Evolutionary conservation across 345 rosid genomes (phyloP).

Genomic region (Gynandropsis gynandra): DNA sequence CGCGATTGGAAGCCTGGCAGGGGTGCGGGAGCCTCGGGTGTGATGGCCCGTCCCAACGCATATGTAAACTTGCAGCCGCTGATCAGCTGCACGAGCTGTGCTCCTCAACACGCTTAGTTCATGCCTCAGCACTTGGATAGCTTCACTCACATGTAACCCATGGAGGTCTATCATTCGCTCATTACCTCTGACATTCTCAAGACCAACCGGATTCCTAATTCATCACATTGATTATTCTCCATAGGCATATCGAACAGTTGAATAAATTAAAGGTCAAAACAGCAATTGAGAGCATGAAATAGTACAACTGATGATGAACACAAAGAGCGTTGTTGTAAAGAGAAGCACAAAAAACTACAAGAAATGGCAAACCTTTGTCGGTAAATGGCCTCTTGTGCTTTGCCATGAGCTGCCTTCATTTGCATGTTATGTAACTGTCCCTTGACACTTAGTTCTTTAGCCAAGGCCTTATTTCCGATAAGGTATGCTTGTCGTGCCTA

Average conservation of each 20-base stretch:
- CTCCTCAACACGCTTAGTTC: conserved; percentile 67
- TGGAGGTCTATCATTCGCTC: conserved; percentile 97
- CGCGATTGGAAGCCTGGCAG: conserved; percentile 86
- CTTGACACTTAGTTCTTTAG: conserved; percentile 86
- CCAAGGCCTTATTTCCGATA: conserved; percentile 84
- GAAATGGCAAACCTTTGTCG: conserved; percentile 70
- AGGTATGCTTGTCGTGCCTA: conserved; percentile 91
- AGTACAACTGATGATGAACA: too few relatives aligned
- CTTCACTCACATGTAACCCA: conserved; percentile 89
- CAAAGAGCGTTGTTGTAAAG: too few relatives aligned
- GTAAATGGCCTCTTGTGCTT: conserved; percentile 91
- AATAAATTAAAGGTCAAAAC: conserved; percentile 11
- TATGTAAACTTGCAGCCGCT: conserved; percentile 81
- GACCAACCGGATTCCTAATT: conserved; percentile 67
- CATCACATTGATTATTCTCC: conserved; percentile 4
- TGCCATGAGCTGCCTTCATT: conserved; percentile 96
- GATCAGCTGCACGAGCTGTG: conserved; percentile 64
- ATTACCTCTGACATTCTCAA: conserved; percentile 61
- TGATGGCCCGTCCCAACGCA: conserved; percentile 97
- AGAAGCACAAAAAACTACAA: neutral
- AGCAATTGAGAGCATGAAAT: neutral
- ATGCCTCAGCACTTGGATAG: conserved; percentile 75
- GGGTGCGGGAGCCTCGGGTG: conserved; percentile 84
- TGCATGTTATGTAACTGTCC: conserved; percentile 88
- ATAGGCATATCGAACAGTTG: neutral